A percentile compares a stretch with the other conserved stretches of the same genome.
These are phyloP conservation scores for Allantophomopsis cytisporea DNA, from an alignment of 2,329 filamentous ascomycete genomes.

Conservation along the genomic window DNA sequence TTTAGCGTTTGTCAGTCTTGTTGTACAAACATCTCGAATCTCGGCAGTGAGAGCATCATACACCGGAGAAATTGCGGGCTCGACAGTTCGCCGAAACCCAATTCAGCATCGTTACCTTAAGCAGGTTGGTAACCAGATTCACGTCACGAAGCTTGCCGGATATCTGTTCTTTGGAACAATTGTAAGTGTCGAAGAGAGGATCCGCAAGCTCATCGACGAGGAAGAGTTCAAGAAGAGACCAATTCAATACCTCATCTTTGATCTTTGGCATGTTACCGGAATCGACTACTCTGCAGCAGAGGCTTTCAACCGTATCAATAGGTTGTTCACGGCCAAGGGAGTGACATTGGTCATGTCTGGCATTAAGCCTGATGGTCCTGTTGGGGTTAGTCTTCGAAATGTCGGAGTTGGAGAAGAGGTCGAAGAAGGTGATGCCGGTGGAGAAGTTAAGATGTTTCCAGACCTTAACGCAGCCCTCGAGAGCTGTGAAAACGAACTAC, in stretches of 20 bases:
- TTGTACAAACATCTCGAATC: conserved; percentile 81
- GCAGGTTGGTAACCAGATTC: conserved; percentile 76
- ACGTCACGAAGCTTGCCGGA: conserved; percentile 81
- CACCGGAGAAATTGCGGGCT: conserved; percentile 76
- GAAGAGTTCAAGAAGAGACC: conserved; percentile 65
- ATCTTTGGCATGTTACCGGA: conserved; percentile 79
- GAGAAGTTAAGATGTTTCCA: conserved; percentile 68
- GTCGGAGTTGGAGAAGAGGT: conserved; percentile 64
- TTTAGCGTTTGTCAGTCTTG: conserved; percentile 79
- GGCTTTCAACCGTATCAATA: conserved; percentile 84
- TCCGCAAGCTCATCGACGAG: conserved; percentile 70
- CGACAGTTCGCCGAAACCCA: conserved; percentile 82
- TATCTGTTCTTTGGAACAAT: conserved; percentile 99
- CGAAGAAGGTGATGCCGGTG: conserved; percentile 22
- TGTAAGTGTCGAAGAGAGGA: conserved; percentile 82
- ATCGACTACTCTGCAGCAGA: conserved; percentile 95
- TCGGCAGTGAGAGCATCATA: conserved; percentile 86
- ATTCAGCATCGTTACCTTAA: conserved; percentile 79
- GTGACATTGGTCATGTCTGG: conserved; percentile 77
- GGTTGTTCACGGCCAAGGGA: conserved; percentile 62
- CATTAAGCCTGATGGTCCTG: conserved; percentile 58
- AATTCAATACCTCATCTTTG: conserved; percentile 81
- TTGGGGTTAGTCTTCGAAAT: conserved; percentile 68
- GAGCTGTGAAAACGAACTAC: conserved; percentile 84
- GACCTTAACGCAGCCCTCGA: conserved; percentile 89